Base-by-base conservation (phyloP, 352 stramenopile genomes). In the Phytophthora litchii region DNA sequence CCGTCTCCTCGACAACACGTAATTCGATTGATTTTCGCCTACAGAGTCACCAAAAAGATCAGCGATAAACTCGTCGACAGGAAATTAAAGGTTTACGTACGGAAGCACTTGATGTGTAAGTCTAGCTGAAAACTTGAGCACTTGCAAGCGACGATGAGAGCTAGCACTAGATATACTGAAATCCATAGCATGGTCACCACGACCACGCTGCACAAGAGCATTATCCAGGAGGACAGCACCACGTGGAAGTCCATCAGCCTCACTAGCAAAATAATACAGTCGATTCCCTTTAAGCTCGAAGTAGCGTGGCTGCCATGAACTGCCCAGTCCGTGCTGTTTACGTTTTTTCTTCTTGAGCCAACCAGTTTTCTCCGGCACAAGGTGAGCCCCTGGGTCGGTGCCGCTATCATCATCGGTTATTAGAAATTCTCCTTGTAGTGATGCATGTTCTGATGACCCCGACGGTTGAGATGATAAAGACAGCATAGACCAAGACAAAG, bases 281-380 rank as follows among this genome's bases (percentile, higher is more conserved):
- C 82, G 80, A 40, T 90, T 91, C 23, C 84, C 82, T 44, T 92
- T 91, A 25, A 92, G 74, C 56, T 94, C 84, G 47, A 92, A 94
- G 64, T 88, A 94, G 14, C 84, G 78, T 38, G 74, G 64, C 34
- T 94, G 82, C 84, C 80, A 92, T 21, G 84, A 74, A 34, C 84
- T 90, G 11, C 61, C 46, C 2, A 91, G 56, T n/a, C 84, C 84
- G 25, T 78, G 83, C 40, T 89, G 83, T 57, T 91, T 92, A 31
- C 80, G 80, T 21, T 76, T 88, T 41, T 88, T 86, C 64, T 92
- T 94, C 61, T 89, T 89, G 14, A 91, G 76, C 80, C 84, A 92
- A 5, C 82, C 82, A 2, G 74, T 89, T 54, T 89, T 91, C 56
- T 88, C 74, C 0, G 80, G 80, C 17, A 74, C 54, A 17, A 74